A percentile compares a stretch with the other conserved stretches of the same genome.
phyloP scores from a whole-genome alignment of 1,284 basidiomycete genomes.

The Thelephora terrestris region DNA sequence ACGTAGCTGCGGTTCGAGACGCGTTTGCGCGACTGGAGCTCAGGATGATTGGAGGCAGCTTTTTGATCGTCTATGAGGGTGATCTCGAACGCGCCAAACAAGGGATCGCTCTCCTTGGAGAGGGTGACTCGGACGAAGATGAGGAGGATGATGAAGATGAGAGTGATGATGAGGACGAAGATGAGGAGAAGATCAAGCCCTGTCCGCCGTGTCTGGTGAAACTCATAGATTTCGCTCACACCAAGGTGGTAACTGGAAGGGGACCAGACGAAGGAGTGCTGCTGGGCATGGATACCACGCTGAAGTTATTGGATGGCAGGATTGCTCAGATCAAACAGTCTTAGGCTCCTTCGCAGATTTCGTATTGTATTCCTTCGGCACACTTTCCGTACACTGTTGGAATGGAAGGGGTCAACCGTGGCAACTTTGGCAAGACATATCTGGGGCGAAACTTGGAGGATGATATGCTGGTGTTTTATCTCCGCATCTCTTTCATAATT shows the following conservation, averaged over 20 bases:
- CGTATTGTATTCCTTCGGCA: no score
- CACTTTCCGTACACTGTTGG: no score
- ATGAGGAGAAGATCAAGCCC: slow-evolving; percentile 23
- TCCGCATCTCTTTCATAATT: no score
- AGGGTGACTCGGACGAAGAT: slow-evolving; percentile 26
- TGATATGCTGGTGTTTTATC: no score
- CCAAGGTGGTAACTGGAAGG: slow-evolving; percentile 54
- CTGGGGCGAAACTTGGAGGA: no score
- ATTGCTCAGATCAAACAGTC: slow-evolving; percentile 25
- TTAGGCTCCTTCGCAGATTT: no score
- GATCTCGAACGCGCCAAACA: slow-evolving; percentile 35
- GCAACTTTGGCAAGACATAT: no score
- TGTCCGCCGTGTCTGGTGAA: slow-evolving; percentile 58
- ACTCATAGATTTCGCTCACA: slow-evolving; percentile 94
- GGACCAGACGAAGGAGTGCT: slow-evolving; percentile 78
- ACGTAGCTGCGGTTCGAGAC: slow-evolving; percentile 47
- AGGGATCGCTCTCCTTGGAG: slow-evolving; percentile 29
- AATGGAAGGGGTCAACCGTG: no score
- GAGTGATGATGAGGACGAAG: slow-evolving; percentile 23
- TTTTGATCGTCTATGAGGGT: slow-evolving; percentile 83
- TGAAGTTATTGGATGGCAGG: slow-evolving; percentile 47
- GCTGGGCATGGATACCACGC: slow-evolving; percentile 56
- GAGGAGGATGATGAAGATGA: slow-evolving; percentile 28
- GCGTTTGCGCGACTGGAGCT: slow-evolving; percentile 53
- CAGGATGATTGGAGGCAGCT: slow-evolving; percentile 73